phyloP scores from a whole-genome alignment of 345 rosid species.

The Eucalyptus rudis region DNA sequence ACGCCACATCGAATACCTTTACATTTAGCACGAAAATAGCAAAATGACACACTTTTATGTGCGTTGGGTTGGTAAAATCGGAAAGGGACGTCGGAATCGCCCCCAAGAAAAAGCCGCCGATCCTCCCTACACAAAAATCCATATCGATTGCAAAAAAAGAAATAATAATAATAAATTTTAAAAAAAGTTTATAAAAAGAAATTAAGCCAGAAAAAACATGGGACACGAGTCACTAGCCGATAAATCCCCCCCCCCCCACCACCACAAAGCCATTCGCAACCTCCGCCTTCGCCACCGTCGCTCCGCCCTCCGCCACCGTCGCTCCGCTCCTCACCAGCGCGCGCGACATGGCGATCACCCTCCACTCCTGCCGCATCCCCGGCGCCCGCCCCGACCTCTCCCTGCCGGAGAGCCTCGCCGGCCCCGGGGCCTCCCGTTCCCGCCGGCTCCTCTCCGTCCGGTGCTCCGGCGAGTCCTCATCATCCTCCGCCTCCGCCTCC shows the following conservation, averaged over 20 bases:
- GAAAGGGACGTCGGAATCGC: neutral
- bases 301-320: neutral
- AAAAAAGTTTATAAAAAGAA: neutral
- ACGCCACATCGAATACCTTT: fast-evolving
- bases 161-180: neutral
- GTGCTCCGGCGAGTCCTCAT: constrained; percentile 32
- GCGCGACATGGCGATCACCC: constrained; percentile 46
- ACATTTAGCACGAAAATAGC: neutral
- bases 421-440: constrained; percentile 10
- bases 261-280: neutral
- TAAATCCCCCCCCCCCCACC: neutral
- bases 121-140: neutral
- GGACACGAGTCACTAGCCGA: neutral
- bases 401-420: constrained; percentile 3
- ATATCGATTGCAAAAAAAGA: neutral
- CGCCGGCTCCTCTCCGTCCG: constrained; percentile 34
- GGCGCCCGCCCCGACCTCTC: constrained; percentile 16
- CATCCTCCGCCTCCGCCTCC: constrained; percentile 17
- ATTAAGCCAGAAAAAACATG: neutral
- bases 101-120: neutral
- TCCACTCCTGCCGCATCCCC: constrained; percentile 54
- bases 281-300: neutral
- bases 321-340: neutral
- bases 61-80: neutral
- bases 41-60: neutral